phyloP scores from a whole-genome alignment of 139 green algal species.

The Dunaliella primolecta region DNA sequence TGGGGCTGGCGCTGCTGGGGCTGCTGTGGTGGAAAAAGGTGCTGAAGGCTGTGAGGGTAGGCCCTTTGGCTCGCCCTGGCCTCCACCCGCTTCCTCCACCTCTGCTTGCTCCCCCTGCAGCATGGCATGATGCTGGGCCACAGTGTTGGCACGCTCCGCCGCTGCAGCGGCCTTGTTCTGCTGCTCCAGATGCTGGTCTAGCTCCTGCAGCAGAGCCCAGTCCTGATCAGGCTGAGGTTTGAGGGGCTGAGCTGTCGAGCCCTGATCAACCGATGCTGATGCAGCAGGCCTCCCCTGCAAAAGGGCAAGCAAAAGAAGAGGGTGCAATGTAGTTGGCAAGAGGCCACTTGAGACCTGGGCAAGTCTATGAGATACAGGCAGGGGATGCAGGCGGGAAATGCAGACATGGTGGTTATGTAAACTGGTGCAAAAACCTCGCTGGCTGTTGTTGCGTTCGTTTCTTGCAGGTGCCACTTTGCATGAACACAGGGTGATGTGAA shows the following conservation, averaged over 20 bases:
- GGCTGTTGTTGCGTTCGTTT: no score
- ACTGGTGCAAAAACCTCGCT: not conserved
- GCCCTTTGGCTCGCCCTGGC: not conserved
- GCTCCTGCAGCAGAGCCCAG: not conserved
- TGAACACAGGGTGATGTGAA: no score
- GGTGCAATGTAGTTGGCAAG: no score
- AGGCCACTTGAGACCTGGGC: no score
- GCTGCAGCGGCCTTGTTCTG: not conserved
- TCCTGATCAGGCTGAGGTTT: not conserved
- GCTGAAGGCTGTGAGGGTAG: not conserved
- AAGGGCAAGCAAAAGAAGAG: no score
- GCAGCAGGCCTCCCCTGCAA: not conserved
- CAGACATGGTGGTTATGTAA: not conserved
- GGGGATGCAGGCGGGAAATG: no score
- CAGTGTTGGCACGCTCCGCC: not conserved
- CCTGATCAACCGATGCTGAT: not conserved
- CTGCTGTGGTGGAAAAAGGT: not conserved
- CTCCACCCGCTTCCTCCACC: not conserved
- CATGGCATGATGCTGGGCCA: not conserved
- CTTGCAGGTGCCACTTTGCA: no score
- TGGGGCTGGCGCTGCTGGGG: not conserved
- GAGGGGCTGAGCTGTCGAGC: not conserved
- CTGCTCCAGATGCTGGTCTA: not conserved
- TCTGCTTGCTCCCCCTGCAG: not conserved
- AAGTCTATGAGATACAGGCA: no score